These are phyloP conservation scores for Fennellomyces sp. DNA, from an alignment of 371 early-diverging fungal species.

Conservation along the genomic window DNA sequence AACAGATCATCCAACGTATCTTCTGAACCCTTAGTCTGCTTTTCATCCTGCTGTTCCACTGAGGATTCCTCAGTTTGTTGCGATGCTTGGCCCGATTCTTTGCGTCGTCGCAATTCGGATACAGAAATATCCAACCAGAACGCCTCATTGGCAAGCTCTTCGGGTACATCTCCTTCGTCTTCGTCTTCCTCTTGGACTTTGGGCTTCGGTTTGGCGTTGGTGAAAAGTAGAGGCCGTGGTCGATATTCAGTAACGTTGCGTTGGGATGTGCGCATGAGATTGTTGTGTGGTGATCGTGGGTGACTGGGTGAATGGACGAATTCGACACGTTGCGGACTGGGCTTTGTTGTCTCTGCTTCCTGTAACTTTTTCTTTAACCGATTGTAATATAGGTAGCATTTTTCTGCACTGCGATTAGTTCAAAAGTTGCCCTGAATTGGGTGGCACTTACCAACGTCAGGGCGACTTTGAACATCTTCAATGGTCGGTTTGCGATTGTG, in stretches of 20 bases:
- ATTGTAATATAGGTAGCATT: slow-evolving; percentile 6
- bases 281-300: neutral
- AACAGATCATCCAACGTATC: neutral
- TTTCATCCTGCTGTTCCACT: neutral
- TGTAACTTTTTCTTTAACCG: neutral
- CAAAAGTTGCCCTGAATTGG: too few relatives aligned
- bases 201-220: neutral
- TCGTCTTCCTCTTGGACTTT: neutral
- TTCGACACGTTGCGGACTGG: neutral
- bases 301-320: slow-evolving; percentile 2
- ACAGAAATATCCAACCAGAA: neutral
- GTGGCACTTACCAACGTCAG: slow-evolving; percentile 8
- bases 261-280: neutral
- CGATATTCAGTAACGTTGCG: neutral
- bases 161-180: neutral
- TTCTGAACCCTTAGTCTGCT: neutral
- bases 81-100: neutral
- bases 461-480: slow-evolving; percentile 1
- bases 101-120: neutral
- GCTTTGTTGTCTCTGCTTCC: neutral
- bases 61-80: neutral
- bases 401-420: slow-evolving; percentile 2
- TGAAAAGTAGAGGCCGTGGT: neutral
- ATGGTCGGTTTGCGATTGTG: slow-evolving; percentile 6
- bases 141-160: neutral